These are phyloP conservation scores for Betula pendula DNA, from an alignment of 306 rosid genomes.

Conservation along the genomic window DNA sequence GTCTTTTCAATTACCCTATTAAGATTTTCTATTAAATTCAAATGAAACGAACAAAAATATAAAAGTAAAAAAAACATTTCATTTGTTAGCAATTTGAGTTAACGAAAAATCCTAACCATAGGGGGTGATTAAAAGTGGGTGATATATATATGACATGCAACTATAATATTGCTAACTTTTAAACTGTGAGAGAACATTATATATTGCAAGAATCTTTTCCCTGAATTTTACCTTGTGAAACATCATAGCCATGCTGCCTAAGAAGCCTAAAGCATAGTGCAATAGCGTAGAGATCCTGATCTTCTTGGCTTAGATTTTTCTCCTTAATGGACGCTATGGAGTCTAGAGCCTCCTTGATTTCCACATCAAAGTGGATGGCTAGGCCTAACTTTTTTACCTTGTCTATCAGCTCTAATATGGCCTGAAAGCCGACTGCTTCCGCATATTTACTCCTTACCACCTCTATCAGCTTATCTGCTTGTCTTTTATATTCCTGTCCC, in stretches of 20 bases:
- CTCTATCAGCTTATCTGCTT: constrained; percentile 27
- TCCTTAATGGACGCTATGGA: constrained; percentile 10
- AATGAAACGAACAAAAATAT: too few relatives aligned
- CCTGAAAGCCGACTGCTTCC: constrained; percentile 7
- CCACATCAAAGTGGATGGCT: constrained; percentile 38
- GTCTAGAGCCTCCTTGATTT: constrained; percentile 41
- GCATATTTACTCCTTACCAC: constrained; percentile 27
- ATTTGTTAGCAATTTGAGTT: too few relatives aligned
- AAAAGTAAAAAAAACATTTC: too few relatives aligned
- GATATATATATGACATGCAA: too few relatives aligned
- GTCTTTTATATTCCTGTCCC: constrained; percentile 32
- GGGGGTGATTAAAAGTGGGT: too few relatives aligned
- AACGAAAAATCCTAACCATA: too few relatives aligned
- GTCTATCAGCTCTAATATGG: constrained; percentile 44
- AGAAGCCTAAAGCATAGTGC: constrained; percentile 51
- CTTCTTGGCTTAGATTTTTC: background rate
- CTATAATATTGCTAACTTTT: too few relatives aligned
- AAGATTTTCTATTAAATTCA: too few relatives aligned
- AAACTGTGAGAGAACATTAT: too few relatives aligned
- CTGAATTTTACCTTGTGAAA: constrained; percentile 42
- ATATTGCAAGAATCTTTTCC: too few relatives aligned
- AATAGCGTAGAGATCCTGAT: constrained; percentile 36
- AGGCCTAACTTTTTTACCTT: constrained; percentile 49
- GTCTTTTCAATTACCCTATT: too few relatives aligned
- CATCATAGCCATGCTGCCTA: constrained; percentile 47